These are phyloP conservation scores for Pythium brachiatum DNA, from an alignment of 352 stramenopile genomes.

Conservation along the genomic window DNA sequence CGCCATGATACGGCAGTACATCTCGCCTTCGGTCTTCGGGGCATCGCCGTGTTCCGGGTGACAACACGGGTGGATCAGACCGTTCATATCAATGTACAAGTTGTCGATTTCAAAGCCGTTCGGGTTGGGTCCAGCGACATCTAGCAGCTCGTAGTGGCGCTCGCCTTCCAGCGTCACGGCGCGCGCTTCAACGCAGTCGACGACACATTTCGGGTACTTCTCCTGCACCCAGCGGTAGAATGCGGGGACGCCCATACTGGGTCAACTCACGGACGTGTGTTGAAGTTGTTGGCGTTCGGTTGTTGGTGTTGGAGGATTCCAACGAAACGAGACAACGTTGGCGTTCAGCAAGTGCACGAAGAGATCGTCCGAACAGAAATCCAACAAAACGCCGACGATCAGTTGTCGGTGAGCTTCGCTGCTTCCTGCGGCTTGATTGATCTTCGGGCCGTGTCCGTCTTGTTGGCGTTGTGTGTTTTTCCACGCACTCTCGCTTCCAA, in stretches of 20 bases:
- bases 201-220: slow-evolving; percentile 98
- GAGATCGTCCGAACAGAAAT: not conserved
- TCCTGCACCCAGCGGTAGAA: slow-evolving; percentile 99
- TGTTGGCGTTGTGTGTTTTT: not conserved
- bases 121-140: slow-evolving; percentile 87
- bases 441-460: not conserved
- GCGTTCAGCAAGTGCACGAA: not conserved
- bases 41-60: slow-evolving; percentile 93
- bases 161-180: slow-evolving; percentile 80
- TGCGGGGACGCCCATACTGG: slow-evolving; percentile 96
- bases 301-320: slow-evolving; percentile 9
- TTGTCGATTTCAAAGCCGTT: slow-evolving; percentile 97
- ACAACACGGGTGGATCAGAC: slow-evolving; percentile 99
- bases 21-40: slow-evolving; percentile 96
- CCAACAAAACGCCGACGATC: not conserved
- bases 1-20: slow-evolving; percentile 95
- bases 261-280: not conserved
- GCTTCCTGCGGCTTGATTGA: not conserved
- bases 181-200: slow-evolving; percentile 82
- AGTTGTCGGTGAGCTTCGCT: not conserved
- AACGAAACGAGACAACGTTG: not conserved
- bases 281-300: not conserved
- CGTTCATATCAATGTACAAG: slow-evolving; percentile 99
- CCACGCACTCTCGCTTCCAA: slow-evolving; percentile 18
- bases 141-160: slow-evolving; percentile 76